phyloP scores from a whole-genome alignment of 23 red algal genomes.

The Gracilaria vermiculophylla region DNA sequence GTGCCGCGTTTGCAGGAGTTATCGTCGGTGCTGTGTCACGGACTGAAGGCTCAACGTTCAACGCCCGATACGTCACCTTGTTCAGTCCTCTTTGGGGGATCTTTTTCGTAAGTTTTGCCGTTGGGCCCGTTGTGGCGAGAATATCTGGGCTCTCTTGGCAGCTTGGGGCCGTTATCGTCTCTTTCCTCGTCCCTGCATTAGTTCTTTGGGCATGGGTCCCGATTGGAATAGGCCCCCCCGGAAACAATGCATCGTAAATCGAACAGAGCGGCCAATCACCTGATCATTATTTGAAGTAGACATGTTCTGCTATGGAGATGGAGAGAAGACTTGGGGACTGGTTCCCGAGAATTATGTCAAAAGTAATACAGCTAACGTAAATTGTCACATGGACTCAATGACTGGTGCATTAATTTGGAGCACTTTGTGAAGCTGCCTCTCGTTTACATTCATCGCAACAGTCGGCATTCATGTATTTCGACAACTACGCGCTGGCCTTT shows the following conservation, averaged over 20 bases:
- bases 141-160: conserved; percentile 52
- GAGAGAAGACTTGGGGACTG: too few species aligned
- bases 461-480: too few species aligned
- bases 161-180: neutral
- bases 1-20: conserved; percentile 54
- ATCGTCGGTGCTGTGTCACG: conserved; percentile 71
- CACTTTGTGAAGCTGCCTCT: too few species aligned
- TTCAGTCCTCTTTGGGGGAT: conserved; percentile 88
- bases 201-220: conserved; percentile 62
- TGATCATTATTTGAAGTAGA: too few species aligned
- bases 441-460: too few species aligned
- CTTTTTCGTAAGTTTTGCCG: conserved; percentile 82
- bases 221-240: conserved; percentile 45
- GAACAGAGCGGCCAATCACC: neutral
- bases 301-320: too few species aligned
- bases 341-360: too few species aligned
- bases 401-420: too few species aligned
- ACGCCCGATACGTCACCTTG: conserved; percentile 62
- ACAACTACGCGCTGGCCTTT: too few species aligned
- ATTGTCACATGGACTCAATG: too few species aligned
- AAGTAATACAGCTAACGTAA: too few species aligned
- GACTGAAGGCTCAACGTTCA: conserved; percentile 58
- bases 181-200: neutral
- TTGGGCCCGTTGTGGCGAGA: conserved; percentile 67
- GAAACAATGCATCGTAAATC: conserved; percentile 16